Evolutionary conservation across 2,329 filamentous ascomycete genomes (phyloP).

Genomic region (Blastomyces percursus): DNA sequence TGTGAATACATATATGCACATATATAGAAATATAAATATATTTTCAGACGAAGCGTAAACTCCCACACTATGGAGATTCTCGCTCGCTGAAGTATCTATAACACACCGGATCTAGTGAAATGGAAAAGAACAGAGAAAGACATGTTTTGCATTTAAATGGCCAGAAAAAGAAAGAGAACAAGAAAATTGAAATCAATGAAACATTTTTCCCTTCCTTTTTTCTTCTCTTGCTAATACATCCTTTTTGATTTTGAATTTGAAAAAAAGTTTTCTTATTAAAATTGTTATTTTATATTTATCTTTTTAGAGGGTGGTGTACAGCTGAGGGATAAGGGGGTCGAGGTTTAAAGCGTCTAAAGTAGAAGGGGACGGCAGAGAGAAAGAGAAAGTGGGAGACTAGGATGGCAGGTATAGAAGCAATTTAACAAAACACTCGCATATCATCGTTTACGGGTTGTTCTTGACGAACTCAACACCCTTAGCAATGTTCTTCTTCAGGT

Average conservation of each 20-base stretch:
- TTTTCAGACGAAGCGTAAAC: no score
- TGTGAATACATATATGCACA: no score
- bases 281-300: not conserved
- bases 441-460: constrained; percentile 40
- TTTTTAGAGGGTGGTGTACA: not conserved
- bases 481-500: constrained; percentile 65
- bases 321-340: not conserved
- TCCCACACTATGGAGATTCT: no score
- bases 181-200: no score
- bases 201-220: no score
- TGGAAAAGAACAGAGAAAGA: no score
- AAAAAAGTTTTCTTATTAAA: not conserved
- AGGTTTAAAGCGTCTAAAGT: not conserved
- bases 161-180: no score
- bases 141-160: no score
- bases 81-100: no score
- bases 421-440: not conserved
- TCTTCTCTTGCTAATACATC: no score
- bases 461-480: constrained; percentile 68
- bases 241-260: not conserved
- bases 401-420: not conserved
- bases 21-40: no score
- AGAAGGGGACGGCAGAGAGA: not conserved
- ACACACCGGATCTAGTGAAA: no score
- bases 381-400: not conserved